Conservation (phyloP, 345 rosid genomes). For the Dipteronia dyeriana region DNA sequence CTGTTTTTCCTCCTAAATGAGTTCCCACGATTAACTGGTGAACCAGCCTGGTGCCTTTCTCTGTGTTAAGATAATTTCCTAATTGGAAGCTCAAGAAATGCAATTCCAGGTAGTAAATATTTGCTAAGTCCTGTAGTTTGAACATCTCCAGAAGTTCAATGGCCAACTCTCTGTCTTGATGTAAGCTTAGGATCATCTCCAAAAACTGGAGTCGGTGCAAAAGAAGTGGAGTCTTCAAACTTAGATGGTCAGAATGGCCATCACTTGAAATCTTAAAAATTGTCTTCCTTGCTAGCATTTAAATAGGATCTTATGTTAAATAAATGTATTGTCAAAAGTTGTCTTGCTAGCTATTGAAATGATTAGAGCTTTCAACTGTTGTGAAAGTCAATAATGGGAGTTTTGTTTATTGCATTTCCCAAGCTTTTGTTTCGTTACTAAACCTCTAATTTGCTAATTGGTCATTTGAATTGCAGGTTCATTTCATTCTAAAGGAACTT, state of each 20-base stretch:
- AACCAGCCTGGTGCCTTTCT: not conserved
- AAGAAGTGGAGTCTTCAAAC: not conserved
- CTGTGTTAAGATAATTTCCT: not conserved
- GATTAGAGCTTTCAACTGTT: not conserved
- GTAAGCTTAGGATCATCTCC: not conserved
- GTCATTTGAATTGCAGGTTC: slow-evolving; percentile 46
- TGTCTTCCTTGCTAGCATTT: not conserved
- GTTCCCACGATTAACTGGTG: not conserved
- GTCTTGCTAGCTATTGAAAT: not conserved
- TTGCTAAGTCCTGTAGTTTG: not conserved
- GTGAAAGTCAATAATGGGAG: not conserved
- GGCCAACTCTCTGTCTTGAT: not conserved
- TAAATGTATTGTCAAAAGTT: slow-evolving; percentile 2
- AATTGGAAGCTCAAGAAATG: not conserved
- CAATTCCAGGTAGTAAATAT: not conserved
- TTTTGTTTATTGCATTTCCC: not conserved
- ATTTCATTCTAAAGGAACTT: slow-evolving; percentile 59
- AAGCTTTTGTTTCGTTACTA: not conserved
- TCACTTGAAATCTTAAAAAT: not conserved
- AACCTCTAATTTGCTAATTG: slow-evolving; percentile 11
- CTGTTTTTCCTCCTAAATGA: not conserved
- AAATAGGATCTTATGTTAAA: not conserved
- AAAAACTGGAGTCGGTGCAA: not conserved
- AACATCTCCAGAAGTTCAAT: not conserved
- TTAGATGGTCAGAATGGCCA: not conserved